Percentiles rank a stretch among this genome's conserved stretches.
Evolutionary conservation across 2,329 filamentous ascomycete species (phyloP).

Genomic region (Diaporthe longicolla): DNA sequence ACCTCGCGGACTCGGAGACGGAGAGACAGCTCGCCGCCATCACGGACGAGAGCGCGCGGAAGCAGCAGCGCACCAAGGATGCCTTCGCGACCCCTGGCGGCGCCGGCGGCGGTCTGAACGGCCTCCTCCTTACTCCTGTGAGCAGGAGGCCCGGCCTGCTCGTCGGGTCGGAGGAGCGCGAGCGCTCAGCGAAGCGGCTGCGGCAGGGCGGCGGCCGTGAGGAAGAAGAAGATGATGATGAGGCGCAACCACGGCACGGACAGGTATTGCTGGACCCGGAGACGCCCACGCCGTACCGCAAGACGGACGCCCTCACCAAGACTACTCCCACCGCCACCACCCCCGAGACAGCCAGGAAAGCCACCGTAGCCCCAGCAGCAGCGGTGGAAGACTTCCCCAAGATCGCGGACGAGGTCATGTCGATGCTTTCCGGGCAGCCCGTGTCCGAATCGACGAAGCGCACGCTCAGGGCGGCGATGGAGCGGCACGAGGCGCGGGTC

Average conservation of each 20-base stretch:
- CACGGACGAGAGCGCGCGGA: slow-evolving; percentile 54
- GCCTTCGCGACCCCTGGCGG: slow-evolving; percentile 45
- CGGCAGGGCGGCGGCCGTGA: slow-evolving; percentile 2
- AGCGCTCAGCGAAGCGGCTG: slow-evolving; percentile 37
- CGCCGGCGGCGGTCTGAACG: too few relatives aligned
- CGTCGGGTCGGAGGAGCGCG: slow-evolving; percentile 38
- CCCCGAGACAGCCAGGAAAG: neutral
- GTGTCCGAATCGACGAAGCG: slow-evolving; percentile 55
- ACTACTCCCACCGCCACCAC: neutral
- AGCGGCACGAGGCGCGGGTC: slow-evolving; percentile 68
- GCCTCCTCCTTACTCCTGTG: slow-evolving; percentile 50
- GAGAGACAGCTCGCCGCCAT: slow-evolving; percentile 55
- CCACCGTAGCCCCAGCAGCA: neutral
- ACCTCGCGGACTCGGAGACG: slow-evolving; percentile 56
- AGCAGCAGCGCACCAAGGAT: slow-evolving; percentile 41
- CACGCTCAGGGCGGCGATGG: slow-evolving; percentile 61
- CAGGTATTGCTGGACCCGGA: slow-evolving; percentile 5
- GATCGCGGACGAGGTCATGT: slow-evolving; percentile 63
- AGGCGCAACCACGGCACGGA: neutral
- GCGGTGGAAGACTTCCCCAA: slow-evolving; percentile 48
- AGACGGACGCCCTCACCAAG: slow-evolving; percentile 28
- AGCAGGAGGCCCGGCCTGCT: slow-evolving; percentile 41
- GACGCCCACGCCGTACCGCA: slow-evolving; percentile 40
- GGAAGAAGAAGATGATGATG: neutral
- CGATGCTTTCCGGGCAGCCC: slow-evolving; percentile 60